A percentile compares a stretch with the other conserved stretches of the same genome.
These are phyloP conservation scores for Suillus ampliporus DNA, from an alignment of 768 basidiomycete genomes.

Conservation along the genomic window DNA sequence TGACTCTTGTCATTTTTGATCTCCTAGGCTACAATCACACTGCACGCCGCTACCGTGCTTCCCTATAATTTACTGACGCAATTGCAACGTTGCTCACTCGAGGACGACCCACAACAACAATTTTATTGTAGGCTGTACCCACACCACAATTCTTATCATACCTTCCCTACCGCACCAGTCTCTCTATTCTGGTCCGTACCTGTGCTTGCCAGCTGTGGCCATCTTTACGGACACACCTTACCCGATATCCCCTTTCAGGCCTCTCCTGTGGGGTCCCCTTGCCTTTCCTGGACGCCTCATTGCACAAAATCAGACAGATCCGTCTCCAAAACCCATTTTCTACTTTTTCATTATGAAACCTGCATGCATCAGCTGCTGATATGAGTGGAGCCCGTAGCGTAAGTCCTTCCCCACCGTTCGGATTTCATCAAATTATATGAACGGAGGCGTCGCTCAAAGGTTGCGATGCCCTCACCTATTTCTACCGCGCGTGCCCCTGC, in stretches of 20 bases:
- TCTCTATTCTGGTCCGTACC: background rate
- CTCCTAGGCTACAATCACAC: conserved; percentile 20
- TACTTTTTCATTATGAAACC: conserved; percentile 15
- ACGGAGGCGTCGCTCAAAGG: conserved; percentile 10
- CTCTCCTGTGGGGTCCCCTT: conserved; percentile 20
- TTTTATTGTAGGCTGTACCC: conserved; percentile 1
- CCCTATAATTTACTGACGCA: conserved; percentile 6
- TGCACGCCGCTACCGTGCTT: conserved; percentile 9
- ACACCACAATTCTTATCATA: conserved; percentile 12
- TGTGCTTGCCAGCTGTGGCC: conserved; percentile 5
- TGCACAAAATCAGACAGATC: conserved; percentile 14
- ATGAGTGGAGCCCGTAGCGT: conserved; percentile 24
- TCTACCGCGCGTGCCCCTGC: conserved; percentile 7
- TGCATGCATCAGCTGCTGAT: conserved; percentile 25
- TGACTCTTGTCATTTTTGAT: conserved; percentile 9
- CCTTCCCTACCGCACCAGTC: conserved; percentile 2
- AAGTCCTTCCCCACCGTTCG: conserved; percentile 14
- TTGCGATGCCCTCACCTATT: conserved; percentile 8
- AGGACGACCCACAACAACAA: conserved; percentile 18
- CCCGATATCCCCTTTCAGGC: conserved; percentile 15
- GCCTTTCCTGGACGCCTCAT: conserved; percentile 24
- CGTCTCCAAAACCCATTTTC: background rate
- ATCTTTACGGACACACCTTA: conserved; percentile 8
- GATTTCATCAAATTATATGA: conserved; percentile 13
- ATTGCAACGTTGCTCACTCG: conserved; percentile 30